Evolutionary conservation across 2,329 filamentous ascomycete species (phyloP).

Genomic region (Botrytis fragariae): DNA sequence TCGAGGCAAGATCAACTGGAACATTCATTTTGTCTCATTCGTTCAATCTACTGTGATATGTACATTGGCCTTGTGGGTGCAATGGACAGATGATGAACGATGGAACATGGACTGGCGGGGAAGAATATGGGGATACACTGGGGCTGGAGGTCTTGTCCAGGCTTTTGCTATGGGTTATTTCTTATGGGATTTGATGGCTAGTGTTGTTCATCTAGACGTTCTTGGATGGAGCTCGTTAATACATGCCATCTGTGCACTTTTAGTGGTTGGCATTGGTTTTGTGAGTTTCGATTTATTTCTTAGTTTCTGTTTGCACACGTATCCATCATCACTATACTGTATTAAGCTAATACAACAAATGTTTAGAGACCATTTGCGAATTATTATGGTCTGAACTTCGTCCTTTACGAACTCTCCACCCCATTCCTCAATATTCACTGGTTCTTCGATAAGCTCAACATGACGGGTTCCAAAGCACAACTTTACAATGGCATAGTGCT

Average conservation of each 20-base stretch:
- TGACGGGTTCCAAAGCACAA: slow-evolving; percentile 71
- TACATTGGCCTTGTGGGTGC: slow-evolving; percentile 66
- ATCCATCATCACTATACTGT: background rate
- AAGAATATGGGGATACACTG: slow-evolving; percentile 74
- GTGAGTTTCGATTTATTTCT: slow-evolving; percentile 48
- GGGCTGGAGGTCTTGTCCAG: slow-evolving; percentile 68
- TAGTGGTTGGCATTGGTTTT: slow-evolving; percentile 75
- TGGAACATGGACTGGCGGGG: slow-evolving; percentile 61
- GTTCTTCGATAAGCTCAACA: slow-evolving; percentile 81
- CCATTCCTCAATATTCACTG: slow-evolving; percentile 85
- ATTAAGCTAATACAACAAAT: background rate
- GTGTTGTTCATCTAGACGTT: slow-evolving; percentile 61
- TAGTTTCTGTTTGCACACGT: too few relatives aligned
- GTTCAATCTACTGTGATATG: slow-evolving; percentile 72
- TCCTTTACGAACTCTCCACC: slow-evolving; percentile 80
- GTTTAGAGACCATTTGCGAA: slow-evolving; percentile 75
- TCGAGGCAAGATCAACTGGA: slow-evolving; percentile 70
- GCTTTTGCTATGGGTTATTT: slow-evolving; percentile 77
- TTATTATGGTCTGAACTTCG: slow-evolving; percentile 75
- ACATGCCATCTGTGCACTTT: slow-evolving; percentile 35
- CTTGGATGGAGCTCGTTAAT: slow-evolving; percentile 64
- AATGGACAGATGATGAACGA: slow-evolving; percentile 64
- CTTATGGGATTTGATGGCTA: slow-evolving; percentile 72
- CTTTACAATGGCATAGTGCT: slow-evolving; percentile 75
- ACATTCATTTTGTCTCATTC: slow-evolving; percentile 78